A percentile compares a stretch with the other conserved stretches of the same genome.
phyloP scores from a whole-genome alignment of 805 yeast genomes.

The Wickerhamiella siamensis region DNA sequence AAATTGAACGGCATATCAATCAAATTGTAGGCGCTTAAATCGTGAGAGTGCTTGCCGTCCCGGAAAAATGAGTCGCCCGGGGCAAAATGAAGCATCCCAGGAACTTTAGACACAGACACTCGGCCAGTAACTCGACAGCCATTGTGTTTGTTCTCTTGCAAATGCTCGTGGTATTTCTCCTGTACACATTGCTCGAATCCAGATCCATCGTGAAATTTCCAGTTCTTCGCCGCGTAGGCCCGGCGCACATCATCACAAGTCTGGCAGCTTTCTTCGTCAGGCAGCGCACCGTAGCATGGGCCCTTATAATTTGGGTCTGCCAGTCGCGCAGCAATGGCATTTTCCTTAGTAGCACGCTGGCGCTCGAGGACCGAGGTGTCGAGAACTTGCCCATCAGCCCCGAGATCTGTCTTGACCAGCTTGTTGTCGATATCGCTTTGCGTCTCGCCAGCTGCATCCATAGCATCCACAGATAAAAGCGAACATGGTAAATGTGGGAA shows the following conservation, averaged over 20 bases:
- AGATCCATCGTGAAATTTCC: constrained; percentile 87
- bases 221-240: constrained; percentile 63
- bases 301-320: constrained; percentile 53
- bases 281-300: constrained; percentile 76
- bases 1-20: constrained; percentile 49
- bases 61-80: constrained; percentile 70
- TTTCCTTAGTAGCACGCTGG: constrained; percentile 25
- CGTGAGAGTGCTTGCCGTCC: constrained; percentile 58
- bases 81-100: constrained; percentile 89
- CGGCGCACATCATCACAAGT: constrained; percentile 65
- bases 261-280: constrained; percentile 58
- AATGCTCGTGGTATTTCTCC: constrained; percentile 64
- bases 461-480: constrained; percentile 57
- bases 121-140: constrained; percentile 82
- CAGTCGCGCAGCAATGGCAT: constrained; percentile 18
- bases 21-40: constrained; percentile 54
- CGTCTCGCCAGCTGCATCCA: constrained; percentile 79
- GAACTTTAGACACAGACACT: constrained; percentile 67
- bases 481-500: constrained; percentile 85
- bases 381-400: constrained; percentile 36
- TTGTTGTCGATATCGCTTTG: constrained; percentile 64
- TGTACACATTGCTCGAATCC: constrained; percentile 80
- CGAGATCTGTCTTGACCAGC: constrained; percentile 54
- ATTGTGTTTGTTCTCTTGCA: constrained; percentile 49
- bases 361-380: constrained; percentile 29